A percentile compares a stretch with the other conserved stretches of the same genome.
These are phyloP conservation scores for Ophryocystis elektroscirrha DNA, from an alignment of 169 alveolate species.

Conservation along the genomic window DNA sequence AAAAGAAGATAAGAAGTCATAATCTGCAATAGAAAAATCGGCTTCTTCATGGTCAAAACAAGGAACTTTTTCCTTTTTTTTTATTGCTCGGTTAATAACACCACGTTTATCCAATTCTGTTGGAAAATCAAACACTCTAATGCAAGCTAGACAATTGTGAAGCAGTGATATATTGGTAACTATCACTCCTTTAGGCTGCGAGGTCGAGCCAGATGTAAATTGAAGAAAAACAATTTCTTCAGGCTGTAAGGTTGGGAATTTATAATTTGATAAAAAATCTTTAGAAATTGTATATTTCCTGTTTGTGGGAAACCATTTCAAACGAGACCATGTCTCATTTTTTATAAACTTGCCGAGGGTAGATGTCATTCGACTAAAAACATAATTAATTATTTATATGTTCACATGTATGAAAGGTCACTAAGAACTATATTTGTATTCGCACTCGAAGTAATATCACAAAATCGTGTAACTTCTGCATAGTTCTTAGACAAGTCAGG, in stretches of 20 bases:
- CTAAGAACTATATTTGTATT: constrained; percentile 21
- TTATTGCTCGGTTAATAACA: no score
- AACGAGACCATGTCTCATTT: no score
- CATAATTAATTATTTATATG: no score
- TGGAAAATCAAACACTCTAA: background rate
- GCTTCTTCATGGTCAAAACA: background rate
- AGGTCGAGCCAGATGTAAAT: constrained; percentile 29
- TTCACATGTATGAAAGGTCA: constrained; percentile 13
- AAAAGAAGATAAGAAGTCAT: background rate
- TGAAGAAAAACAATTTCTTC: constrained; percentile 16
- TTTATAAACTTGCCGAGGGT: no score
- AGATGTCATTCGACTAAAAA: no score
- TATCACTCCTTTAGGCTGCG: constrained; percentile 26
- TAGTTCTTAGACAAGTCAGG: constrained; percentile 34
- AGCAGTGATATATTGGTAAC: constrained; percentile 21
- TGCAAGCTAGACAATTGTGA: constrained; percentile 14
- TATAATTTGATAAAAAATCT: background rate
- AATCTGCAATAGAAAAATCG: background rate
- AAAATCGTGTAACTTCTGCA: constrained; percentile 31
- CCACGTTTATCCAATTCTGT: background rate
- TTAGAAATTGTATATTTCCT: no score
- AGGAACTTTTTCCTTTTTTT: no score
- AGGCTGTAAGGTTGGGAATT: background rate
- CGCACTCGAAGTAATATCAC: constrained; percentile 29
- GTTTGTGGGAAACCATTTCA: no score